Base-by-base conservation (phyloP, 139 green algal species). In the Coelastrella sp. region DNA sequence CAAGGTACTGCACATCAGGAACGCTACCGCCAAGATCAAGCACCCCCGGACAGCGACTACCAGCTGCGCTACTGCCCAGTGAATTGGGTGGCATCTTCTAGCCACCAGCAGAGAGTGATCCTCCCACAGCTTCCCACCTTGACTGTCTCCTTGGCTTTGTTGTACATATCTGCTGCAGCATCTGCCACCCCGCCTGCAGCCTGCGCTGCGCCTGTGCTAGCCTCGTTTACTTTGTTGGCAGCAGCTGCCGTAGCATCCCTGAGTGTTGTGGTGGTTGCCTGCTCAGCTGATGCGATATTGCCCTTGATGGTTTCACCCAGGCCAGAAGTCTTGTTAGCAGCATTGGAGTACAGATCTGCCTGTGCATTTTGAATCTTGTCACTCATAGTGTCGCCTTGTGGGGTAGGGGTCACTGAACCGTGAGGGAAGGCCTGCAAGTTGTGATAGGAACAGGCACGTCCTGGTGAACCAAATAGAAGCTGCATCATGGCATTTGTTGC, bases 211-310 rank as follows among this genome's bases (percentile, higher is more conserved):
- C 37, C 37, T 35, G 35, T 77, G 68, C 68, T 38, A 57, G 71
- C 71, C 43, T 45, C 38, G 3, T 41, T 43, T n/a, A 41, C 13
- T 48, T 80, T 38, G 45, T 19, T 3, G 2, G 53, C 71, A 79
- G 45, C 72, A 80, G 72, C 72, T 66, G 45, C 72, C 64, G 72
- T 35, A 11, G 45, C 48, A 23, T 80, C 71, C 30, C 71, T 53
- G 23, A 79, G 41, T 23, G 23, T 27, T 4, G n/a, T 63, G 41
- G 77, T 74, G 34, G 59, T 57, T 4, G 38, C 30, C 77, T 84
- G 77, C n/a, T 84, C 77, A 17, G 77, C 77, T 8, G 27, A 41
- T 4, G 77, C 77, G 35, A 84, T 72, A 59, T 30, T 72, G 53
- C 38, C 77, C 57, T 73, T 74, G 57, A 84, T 40, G 57, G 37